Percentiles rank a stretch among this genome's conserved stretches.
These are phyloP conservation scores for Colletotrichum coccodes DNA, from an alignment of 2,329 filamentous ascomycete species.

Conservation along the genomic window DNA sequence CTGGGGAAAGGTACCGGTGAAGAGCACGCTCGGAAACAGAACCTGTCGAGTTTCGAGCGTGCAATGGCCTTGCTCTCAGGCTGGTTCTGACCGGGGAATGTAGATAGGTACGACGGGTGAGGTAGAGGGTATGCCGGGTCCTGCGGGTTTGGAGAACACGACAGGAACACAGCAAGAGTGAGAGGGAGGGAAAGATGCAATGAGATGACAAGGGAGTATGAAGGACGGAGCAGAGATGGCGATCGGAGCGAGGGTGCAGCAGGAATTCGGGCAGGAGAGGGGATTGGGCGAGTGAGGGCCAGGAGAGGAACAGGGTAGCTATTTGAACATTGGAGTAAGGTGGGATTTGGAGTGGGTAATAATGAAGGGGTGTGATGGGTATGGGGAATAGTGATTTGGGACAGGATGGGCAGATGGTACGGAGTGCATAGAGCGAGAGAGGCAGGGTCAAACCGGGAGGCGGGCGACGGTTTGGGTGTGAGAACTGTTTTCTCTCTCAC, in stretches of 20 bases:
- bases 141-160: conserved; percentile 11
- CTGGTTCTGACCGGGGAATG: neutral
- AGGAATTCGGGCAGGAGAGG: conserved; percentile 22
- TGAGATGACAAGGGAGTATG: conserved; percentile 30
- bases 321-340: conserved; percentile 46
- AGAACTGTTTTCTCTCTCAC: neutral
- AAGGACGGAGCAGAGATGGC: conserved; percentile 32
- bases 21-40: conserved; percentile 48
- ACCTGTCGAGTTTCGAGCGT: conserved; percentile 48
- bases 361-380: conserved; percentile 37
- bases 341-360: conserved; percentile 47
- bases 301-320: conserved; percentile 42
- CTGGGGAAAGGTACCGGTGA: neutral
- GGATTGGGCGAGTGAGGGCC: conserved; percentile 39
- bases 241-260: conserved; percentile 38
- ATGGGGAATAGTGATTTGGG: conserved; percentile 19
- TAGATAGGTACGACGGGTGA: neutral
- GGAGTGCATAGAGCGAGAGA: neutral
- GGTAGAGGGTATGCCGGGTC: neutral
- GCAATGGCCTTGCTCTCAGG: conserved; percentile 27
- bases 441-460: conserved; percentile 1
- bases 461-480: neutral
- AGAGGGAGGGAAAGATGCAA: conserved; percentile 26
- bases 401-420: neutral
- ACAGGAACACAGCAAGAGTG: conserved; percentile 12